Base-by-base conservation (phyloP, 306 rosid species). In the Fragaria nilgerrensis region DNA sequence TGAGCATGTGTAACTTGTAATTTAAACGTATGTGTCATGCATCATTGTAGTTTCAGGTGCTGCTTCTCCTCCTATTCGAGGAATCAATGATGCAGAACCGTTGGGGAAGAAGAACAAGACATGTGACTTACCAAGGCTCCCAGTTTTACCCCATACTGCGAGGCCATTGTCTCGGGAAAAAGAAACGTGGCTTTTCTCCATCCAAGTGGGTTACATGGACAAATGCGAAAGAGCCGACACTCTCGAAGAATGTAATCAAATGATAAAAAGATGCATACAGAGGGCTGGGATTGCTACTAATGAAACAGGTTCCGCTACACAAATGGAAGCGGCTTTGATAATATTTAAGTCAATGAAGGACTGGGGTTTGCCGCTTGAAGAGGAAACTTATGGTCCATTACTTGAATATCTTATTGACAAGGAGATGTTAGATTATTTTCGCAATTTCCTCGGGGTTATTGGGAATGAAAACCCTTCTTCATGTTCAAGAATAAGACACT, bases 351-450 rank as follows among this genome's bases (percentile, higher is more conserved):
- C 83, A 74, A 85, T 94, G 96, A 79, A 80, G 82, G 86, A 85
- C 81, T 85, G 75, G 11, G 96, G 96, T 68, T 89, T 88, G 80
- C 78, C 36, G 74, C 76, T 90, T 23, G 88, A 85, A 80, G 97
- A 88, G 81, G 81, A 86, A 63, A 87, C 92, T 6, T 94, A 86
- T 78, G 74, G 90, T 49, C 95, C 88, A n/a, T 84, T 90, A 76
- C 91, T 94, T 81, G 50, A 78, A 78, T 90, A 82, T 85, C 48
- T 88, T 22, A 85, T 88, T 69, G 93, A 89, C 73, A 92, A 69
- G 96, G 68, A 78, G 49, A 83, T 95, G 97, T 83, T 83, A 56
- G 77, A 90, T 75, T 97, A 90, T 78, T 95, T 95, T 86, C 72
- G 78, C 62, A 76, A 79, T 78, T 84, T 92, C 78, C 78, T 74